Evolutionary conservation across 1,284 basidiomycete species (phyloP).

Genomic region (Pyrrhoderma lamaoense): DNA sequence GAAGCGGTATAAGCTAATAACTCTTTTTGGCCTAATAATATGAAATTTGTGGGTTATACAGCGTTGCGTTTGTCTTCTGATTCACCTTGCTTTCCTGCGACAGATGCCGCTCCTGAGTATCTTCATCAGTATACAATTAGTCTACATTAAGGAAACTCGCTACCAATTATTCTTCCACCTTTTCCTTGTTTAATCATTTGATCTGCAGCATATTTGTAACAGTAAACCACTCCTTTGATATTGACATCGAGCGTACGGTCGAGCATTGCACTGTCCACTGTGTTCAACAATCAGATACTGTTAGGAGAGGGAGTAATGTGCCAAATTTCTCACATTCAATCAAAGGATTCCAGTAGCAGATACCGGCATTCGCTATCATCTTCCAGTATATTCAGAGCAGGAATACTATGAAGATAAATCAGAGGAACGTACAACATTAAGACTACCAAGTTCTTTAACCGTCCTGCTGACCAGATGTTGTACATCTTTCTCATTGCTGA

Average conservation of each 20-base stretch:
- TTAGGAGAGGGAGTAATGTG: neutral
- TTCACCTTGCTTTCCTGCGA: slow-evolving; percentile 7
- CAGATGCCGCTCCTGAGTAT: slow-evolving; percentile 11
- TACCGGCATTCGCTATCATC: slow-evolving; percentile 21
- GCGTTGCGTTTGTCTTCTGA: neutral
- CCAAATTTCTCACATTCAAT: slow-evolving; percentile 3
- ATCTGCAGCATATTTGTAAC: slow-evolving; percentile 19
- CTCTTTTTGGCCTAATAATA: neutral
- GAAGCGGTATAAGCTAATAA: slow-evolving; percentile 10
- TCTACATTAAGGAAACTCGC: neutral
- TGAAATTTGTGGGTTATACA: neutral
- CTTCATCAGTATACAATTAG: neutral
- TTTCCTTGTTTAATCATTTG: slow-evolving; percentile 21
- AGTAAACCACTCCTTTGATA: slow-evolving; percentile 17
- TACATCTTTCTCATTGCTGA: slow-evolving; percentile 10
- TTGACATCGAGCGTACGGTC: slow-evolving; percentile 15
- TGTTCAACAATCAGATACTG: too few relatives aligned
- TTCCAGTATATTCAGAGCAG: neutral
- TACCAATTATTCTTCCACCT: slow-evolving; percentile 18
- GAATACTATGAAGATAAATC: neutral
- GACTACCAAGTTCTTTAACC: neutral
- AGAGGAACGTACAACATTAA: neutral
- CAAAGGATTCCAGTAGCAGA: neutral
- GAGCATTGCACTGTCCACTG: slow-evolving; percentile 5
- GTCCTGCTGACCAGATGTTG: neutral